Base-by-base conservation (phyloP, 805 yeast species). In the Wickerhamiella dianesei region DNA sequence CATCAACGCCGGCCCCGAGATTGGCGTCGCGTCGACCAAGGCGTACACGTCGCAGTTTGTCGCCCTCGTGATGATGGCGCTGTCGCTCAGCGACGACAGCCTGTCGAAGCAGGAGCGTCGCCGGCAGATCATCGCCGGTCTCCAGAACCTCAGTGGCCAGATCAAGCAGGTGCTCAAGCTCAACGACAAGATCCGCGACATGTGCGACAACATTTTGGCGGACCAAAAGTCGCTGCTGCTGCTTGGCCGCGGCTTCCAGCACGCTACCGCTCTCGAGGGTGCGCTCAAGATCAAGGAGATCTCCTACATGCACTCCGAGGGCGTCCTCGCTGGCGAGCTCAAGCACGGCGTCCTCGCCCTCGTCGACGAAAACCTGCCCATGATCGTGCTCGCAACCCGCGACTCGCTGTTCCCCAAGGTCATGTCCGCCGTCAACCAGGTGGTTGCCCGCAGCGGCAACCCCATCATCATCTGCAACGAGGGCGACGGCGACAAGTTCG, bases 1-100 rank as follows among this genome's bases (percentile, higher is more conserved):
- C 66, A 88, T 92, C 64, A 92, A 92, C 63, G 98, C 98, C 43
- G 99, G 99, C 55, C 98, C 98, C 41, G 99, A 92, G 69, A 92
- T 92, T 54, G 97, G 98, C 66, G 99, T 92, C 56, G 99, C 99
- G 9, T 87, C 96, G 12, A 92, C 99, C 43, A 92, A 92, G 70
- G 98, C 98, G 22, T 92, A 92, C 71, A 92, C 99, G 5, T 92
- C 99, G 9, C 99, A 92, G 66, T 92, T 79, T 66, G 88, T 94
- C 65, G 97, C 98, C 0, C 72, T 92, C 53, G 96, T 89, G 3
- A 86, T 92, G 96, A 75, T 92, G 70, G 97, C 97, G 1, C 74
- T 92, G 46, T 85, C 89, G n/a, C 74, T 92, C 53, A 84, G 96
- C 9, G 94, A 87, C 60, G 97, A 92, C 65, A 77, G 89, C 50